Base-by-base conservation (phyloP, 495 filamentous ascomycete species). In the Alectoria sarmentosa region DNA sequence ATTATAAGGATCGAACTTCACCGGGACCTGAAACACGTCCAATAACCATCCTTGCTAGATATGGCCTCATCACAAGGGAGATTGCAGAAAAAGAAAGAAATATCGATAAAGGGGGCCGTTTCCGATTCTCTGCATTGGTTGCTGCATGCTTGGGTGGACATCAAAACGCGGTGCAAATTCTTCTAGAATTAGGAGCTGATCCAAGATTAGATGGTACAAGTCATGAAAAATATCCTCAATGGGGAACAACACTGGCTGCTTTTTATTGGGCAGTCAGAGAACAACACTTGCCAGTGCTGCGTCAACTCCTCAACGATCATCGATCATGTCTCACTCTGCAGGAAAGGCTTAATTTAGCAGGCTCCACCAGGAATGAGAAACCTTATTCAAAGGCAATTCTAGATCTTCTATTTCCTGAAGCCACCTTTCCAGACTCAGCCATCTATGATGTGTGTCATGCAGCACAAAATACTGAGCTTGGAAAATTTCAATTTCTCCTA, bases 221-320 rank as follows among this genome's bases (percentile, higher is more conserved):
- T 23, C 5, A 23, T 48, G 2, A 1, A 23, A n/a, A 8, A 46
- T n/a, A n/a, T n/a, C 1, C 2, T 46, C 1, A 7, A 8, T 9
- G 17, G 42, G n/a, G 1, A 23, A 8, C 5, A 0, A 2, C 1
- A 1, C 0, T 1, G 17, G n/a, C 46, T 2, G 4, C 46, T 4
- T 17, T 19, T 32, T 17, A 0, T 1, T 17, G 28, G 1, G 26
- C 49, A 30, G 8, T 54, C 5, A 1, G 32, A 2, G 32, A 54
- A 0, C 49, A 54, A 17, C 1, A 32, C 26, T 54, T 54, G 49
- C 28, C 49, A 5, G 28, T 54, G 28, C 23, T 54, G 32, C 26
- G 28, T 32, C 15, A 4, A 54, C 49, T 54, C 28, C 49, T 54
- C 49, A 32, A 54, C 14, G 14, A 54, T 32, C 28, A 7, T 2